phyloP scores from a whole-genome alignment of 2,329 filamentous ascomycete species.

The Erysiphe neolycopersici region DNA sequence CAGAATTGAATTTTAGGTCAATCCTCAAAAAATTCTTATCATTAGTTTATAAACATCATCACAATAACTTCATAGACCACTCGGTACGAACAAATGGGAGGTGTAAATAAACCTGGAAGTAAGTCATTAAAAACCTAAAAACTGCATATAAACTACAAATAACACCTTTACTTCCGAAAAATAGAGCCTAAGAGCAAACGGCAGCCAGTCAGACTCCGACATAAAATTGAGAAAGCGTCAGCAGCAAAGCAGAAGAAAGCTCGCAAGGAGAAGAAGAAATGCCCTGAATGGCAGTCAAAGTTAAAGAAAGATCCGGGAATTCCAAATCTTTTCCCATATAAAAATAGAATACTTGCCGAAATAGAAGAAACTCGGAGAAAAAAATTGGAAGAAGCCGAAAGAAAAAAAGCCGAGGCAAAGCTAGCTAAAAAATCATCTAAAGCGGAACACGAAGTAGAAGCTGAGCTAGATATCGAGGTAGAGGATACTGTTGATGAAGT shows the following conservation, averaged over 20 bases:
- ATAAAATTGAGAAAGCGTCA: conserved; percentile 90
- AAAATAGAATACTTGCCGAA: conserved; percentile 80
- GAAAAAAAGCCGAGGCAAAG: conserved; percentile 45
- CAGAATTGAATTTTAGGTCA: too few species aligned
- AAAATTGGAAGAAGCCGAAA: conserved; percentile 55
- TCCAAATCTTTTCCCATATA: conserved; percentile 91
- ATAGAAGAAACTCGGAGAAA: conserved; percentile 67
- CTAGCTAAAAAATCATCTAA: conserved; percentile 31
- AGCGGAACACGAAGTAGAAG: conserved; percentile 21
- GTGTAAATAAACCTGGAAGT: conserved; percentile 14
- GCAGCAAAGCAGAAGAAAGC: conserved; percentile 74
- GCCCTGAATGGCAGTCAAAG: conserved; percentile 86
- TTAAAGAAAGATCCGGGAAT: conserved; percentile 96
- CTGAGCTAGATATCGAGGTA: conserved; percentile 10
- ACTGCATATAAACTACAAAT: conserved; percentile 3
- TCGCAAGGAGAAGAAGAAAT: conserved; percentile 78
- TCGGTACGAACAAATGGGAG: conserved; percentile 7
- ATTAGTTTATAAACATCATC: too few species aligned
- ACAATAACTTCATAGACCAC: too few species aligned
- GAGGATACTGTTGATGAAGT: conserved; percentile 20
- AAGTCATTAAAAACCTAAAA: conserved; percentile 2
- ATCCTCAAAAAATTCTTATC: too few species aligned
- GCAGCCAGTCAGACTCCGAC: conserved; percentile 59
- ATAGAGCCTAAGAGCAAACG: conserved; percentile 89
- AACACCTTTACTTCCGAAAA: neutral